A percentile compares a stretch with the other conserved stretches of the same genome.
Conservation (phyloP, 2,329 filamentous ascomycete species). For the Akanthomyces muscarius region DNA sequence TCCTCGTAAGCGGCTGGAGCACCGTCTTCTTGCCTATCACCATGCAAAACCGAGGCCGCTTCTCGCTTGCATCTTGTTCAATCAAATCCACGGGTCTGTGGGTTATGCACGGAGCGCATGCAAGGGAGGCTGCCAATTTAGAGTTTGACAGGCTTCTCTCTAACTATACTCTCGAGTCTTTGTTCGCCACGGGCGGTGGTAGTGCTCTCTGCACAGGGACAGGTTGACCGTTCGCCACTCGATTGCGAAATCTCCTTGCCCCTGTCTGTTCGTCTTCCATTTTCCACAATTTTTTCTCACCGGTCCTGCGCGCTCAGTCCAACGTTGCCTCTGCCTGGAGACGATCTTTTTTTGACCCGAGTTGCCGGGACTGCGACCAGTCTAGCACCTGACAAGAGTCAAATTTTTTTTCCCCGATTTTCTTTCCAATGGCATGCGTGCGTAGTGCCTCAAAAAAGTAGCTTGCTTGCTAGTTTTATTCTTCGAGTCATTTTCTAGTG, state of each 20-base stretch:
- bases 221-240: too few relatives aligned
- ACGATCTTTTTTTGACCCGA: not conserved
- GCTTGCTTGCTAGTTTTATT: not conserved
- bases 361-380: not conserved
- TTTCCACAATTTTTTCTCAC: not conserved
- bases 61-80: not conserved
- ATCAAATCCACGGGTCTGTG: slow-evolving; percentile 4
- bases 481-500: not conserved
- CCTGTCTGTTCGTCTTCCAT: not conserved
- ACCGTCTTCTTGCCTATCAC: too few relatives aligned
- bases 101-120: slow-evolving; percentile 3
- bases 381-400: not conserved
- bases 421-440: too few relatives aligned
- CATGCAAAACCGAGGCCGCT: not conserved
- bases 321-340: too few relatives aligned
- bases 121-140: not conserved
- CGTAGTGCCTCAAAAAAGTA: too few relatives aligned
- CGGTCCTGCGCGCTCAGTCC: not conserved
- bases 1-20: too few relatives aligned
- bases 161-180: not conserved
- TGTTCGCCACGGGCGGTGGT: not conserved
- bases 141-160: slow-evolving; percentile 11
- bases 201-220: too few relatives aligned
- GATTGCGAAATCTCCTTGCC: not conserved
- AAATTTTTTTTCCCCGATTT: not conserved